Evolutionary conservation across 2,329 filamentous ascomycete species (phyloP).

Genomic region (Penicillium sp.): DNA sequence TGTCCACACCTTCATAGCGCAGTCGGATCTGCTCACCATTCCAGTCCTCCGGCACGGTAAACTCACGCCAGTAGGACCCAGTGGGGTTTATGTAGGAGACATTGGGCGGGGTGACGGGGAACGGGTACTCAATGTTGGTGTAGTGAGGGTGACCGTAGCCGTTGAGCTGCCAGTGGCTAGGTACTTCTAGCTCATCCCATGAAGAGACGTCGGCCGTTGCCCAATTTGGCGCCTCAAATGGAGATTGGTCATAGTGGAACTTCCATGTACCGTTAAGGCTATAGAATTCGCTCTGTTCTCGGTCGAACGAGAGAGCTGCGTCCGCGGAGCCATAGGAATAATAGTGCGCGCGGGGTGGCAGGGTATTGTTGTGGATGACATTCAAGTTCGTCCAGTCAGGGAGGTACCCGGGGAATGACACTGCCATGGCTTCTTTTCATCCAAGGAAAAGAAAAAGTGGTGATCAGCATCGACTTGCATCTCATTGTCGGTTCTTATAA

Average conservation of each 20-base stretch:
- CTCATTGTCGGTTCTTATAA: too few species aligned
- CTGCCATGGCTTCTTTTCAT: too few species aligned
- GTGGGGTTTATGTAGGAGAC: conserved; percentile 64
- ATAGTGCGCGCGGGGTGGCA: conserved; percentile 59
- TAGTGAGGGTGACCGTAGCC: conserved; percentile 67
- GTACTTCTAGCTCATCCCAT: conserved; percentile 53
- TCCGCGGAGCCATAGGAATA: conserved; percentile 52
- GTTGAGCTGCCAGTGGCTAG: conserved; percentile 69
- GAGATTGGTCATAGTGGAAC: conserved; percentile 14
- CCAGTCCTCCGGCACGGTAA: conserved; percentile 54
- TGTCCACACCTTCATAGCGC: conserved; percentile 70
- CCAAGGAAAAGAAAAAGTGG: too few species aligned
- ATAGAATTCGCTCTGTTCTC: conserved; percentile 12
- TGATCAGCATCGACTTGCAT: too few species aligned
- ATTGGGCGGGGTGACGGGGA: conserved; percentile 64
- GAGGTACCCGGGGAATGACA: too few species aligned
- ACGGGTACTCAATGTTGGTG: conserved; percentile 66
- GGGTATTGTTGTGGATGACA: conserved; percentile 60
- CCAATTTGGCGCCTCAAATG: conserved; percentile 18
- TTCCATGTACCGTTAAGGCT: conserved; percentile 24
- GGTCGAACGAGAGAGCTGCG: conserved; percentile 47
- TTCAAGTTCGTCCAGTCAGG: conserved; percentile 64
- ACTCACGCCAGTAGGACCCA: conserved; percentile 60
- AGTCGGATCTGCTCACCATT: conserved; percentile 58
- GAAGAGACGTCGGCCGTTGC: conserved; percentile 4